Evolutionary conservation across 2,329 filamentous ascomycete genomes (phyloP).

Genomic region (Beauveria australis): DNA sequence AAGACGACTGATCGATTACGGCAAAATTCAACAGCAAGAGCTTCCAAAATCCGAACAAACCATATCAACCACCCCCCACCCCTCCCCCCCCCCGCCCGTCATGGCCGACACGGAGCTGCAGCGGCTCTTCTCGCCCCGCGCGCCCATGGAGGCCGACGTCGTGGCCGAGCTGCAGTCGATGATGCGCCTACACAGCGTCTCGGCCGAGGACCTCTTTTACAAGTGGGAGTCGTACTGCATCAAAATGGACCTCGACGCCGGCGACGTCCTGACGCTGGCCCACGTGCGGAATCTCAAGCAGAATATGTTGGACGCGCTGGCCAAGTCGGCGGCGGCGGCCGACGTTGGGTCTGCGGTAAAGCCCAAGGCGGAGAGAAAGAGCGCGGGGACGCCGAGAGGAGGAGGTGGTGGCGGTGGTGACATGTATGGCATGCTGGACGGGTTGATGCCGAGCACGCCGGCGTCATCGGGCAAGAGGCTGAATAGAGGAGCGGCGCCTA

Average conservation of each 20-base stretch:
- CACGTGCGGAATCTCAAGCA: constrained; percentile 74
- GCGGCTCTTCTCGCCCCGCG: constrained; percentile 28
- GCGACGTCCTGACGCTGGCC: constrained; percentile 56
- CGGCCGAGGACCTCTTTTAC: constrained; percentile 83
- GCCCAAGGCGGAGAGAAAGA: constrained; percentile 51
- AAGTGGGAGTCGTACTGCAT: constrained; percentile 99
- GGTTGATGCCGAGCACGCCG: constrained; percentile 58
- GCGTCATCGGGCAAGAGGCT: constrained; percentile 34
- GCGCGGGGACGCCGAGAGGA: constrained; percentile 54
- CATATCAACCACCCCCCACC: not conserved
- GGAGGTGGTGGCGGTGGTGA: constrained; percentile 48
- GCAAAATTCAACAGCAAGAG: not conserved
- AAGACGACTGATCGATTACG: not conserved
- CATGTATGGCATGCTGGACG: constrained; percentile 78
- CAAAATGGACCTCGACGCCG: constrained; percentile 80
- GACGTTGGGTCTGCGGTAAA: constrained; percentile 19
- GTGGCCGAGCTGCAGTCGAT: constrained; percentile 77
- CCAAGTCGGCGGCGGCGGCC: constrained; percentile 55
- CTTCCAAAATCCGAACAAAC: not conserved
- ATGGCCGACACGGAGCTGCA: constrained; percentile 31
- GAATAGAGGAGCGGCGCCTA: constrained; percentile 22
- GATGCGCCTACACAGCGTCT: constrained; percentile 72
- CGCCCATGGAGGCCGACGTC: constrained; percentile 64
- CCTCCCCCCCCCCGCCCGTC: constrained; percentile 12
- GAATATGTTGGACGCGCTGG: constrained; percentile 74